Evolutionary conservation across 2,329 filamentous ascomycete genomes (phyloP), one percentile per base, ranked within the genome.

Genomic region (Diaporthe longicolla): DNA sequence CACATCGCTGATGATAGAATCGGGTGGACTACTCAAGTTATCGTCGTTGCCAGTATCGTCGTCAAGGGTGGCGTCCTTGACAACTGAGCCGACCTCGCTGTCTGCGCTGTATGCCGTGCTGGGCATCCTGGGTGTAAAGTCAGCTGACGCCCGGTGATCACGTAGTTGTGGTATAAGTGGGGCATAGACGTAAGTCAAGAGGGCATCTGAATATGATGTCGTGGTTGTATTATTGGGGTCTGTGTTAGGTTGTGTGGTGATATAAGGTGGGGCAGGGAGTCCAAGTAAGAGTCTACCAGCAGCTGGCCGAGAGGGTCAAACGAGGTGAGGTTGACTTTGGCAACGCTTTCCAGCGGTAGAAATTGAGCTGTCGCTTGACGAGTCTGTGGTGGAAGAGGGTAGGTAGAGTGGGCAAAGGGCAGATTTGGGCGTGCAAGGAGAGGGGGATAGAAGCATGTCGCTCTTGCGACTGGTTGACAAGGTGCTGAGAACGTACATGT

Each of bases 11-110:
- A 84, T 86, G 55, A 80, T 80, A 21, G 80, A 81, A 29, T 85
- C 84, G 0, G 84, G 83, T 7, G 84, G 84, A 2, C 85, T 83
- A 70, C 86, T 88, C 19, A 89, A 82, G 32, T 87, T 86, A 52
- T 84, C 83, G 48, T 85, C 80, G 32, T 78, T 80, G 24, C 85
- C 83, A 48, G 82, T 84, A 40, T 80, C 79, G 7, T 78, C 70
- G 8, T 85, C 82, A 32, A 83, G 81, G 29, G 81, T 77, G 1
- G 77, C 73, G 55, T 77, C 79, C 70, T 77, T 76, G 68, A 77
- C 73, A 11, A 29, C 24, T 17, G 48, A 11, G 52, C 21, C 37
- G 7, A 35, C 48, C n/a, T 68, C 48, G 40, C 48, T 40, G 32
- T 35, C 63, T 37, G 10, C 45, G 19, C 48, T 26, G n/a, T 68